These are phyloP conservation scores for Fragosphaeria purpurea DNA, from an alignment of 2,329 filamentous ascomycete species.

Conservation along the genomic window DNA sequence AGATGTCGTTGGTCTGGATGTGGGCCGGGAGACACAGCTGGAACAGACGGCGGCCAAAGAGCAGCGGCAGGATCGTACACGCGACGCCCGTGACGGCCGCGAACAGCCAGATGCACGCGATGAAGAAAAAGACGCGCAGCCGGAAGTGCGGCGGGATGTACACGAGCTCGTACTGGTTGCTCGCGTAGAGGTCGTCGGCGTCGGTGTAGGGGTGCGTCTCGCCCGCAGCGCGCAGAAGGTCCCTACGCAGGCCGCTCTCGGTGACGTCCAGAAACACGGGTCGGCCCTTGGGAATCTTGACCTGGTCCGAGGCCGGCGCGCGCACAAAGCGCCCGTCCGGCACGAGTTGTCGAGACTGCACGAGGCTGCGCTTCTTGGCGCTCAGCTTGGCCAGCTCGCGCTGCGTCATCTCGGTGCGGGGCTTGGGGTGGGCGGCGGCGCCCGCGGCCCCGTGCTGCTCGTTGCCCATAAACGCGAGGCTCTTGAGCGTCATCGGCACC, in stretches of 20 bases:
- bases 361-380: slow-evolving; percentile 33
- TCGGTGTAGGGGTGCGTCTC: too few species aligned
- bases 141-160: slow-evolving; percentile 82
- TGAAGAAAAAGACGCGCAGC: slow-evolving; percentile 70
- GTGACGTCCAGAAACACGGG: slow-evolving; percentile 71
- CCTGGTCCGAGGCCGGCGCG: slow-evolving; percentile 89
- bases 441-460: too few species aligned
- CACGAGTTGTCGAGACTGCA: slow-evolving; percentile 43
- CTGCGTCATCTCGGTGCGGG: slow-evolving; percentile 24
- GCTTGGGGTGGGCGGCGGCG: slow-evolving; percentile 19
- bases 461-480: too few species aligned
- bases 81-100: slow-evolving; percentile 78
- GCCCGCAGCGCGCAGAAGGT: slow-evolving; percentile 29
- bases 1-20: slow-evolving; percentile 82
- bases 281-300: slow-evolving; percentile 79
- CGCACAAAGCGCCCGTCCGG: slow-evolving; percentile 76
- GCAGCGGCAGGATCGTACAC: slow-evolving; percentile 74
- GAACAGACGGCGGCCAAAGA: slow-evolving; percentile 75
- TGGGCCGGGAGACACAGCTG: slow-evolving; percentile 59
- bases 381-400: slow-evolving; percentile 27
- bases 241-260: slow-evolving; percentile 54
- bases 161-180: slow-evolving; percentile 56
- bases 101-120: slow-evolving; percentile 86
- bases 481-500: slow-evolving; percentile 45
- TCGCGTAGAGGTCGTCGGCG: slow-evolving; percentile 38